These are phyloP conservation scores for Colletotrichum sp. DNA, from an alignment of 2,329 filamentous ascomycete genomes.

Conservation along the genomic window DNA sequence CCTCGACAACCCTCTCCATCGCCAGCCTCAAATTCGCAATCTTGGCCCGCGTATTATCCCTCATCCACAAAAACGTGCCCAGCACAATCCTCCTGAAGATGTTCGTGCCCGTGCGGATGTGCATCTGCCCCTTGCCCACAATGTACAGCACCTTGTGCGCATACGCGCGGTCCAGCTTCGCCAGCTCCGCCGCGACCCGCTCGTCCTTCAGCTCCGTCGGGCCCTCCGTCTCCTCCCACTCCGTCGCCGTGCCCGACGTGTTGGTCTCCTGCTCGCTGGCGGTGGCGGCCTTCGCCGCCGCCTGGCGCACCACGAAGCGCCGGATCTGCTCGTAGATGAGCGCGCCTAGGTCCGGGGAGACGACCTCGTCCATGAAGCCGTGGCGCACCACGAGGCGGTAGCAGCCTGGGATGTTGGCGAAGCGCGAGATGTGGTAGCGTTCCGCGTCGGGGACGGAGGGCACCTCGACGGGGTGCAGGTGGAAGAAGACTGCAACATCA, in stretches of 20 bases:
- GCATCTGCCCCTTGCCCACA: conserved; percentile 68
- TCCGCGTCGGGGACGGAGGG: conserved; percentile 58
- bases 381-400: conserved; percentile 75
- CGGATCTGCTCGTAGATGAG: conserved; percentile 64
- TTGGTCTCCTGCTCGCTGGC: conserved; percentile 16
- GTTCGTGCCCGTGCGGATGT: conserved; percentile 44
- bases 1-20: conserved; percentile 68
- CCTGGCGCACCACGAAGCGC: conserved; percentile 48
- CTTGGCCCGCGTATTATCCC: conserved; percentile 71
- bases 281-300: conserved; percentile 24
- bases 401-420: conserved; percentile 60
- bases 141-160: conserved; percentile 59
- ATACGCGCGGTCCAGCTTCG: conserved; percentile 47
- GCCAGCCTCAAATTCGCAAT: conserved; percentile 66
- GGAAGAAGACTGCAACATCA: conserved; percentile 76
- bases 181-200: conserved; percentile 42
- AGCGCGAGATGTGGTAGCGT: conserved; percentile 50
- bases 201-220: conserved; percentile 28
- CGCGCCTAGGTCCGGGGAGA: conserved; percentile 67
- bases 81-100: conserved; percentile 53
- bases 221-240: conserved; percentile 8
- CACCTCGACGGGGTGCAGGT: conserved; percentile 67
- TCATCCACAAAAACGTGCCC: conserved; percentile 65
- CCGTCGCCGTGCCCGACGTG: background rate
- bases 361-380: conserved; percentile 75